Conservation (phyloP, 306 rosid genomes). For the Dicorynia guianensis region DNA sequence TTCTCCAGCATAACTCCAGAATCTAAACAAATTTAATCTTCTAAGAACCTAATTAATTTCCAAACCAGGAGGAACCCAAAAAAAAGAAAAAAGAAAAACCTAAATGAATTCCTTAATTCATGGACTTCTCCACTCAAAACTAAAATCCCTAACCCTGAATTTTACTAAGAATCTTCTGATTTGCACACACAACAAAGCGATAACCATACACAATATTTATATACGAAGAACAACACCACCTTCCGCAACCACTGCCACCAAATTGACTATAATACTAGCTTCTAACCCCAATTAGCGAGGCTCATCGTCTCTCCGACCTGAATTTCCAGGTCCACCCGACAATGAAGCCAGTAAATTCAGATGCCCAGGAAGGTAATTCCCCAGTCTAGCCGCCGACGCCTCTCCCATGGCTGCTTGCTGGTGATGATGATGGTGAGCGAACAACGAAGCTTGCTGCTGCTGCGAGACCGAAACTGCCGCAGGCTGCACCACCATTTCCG, state of each 20-base stretch:
- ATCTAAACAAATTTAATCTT: slow-evolving; percentile 58
- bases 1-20: slow-evolving; percentile 55
- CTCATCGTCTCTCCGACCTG: slow-evolving; percentile 92
- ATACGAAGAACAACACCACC: slow-evolving; percentile 57
- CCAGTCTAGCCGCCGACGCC: slow-evolving; percentile 94
- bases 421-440: slow-evolving; percentile 57
- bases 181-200: slow-evolving; percentile 69
- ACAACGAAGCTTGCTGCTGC: slow-evolving; percentile 63
- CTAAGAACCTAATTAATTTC: slow-evolving; percentile 55
- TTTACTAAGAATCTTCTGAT: slow-evolving; percentile 53
- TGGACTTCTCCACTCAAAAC: slow-evolving; percentile 57
- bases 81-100: too few relatives aligned
- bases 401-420: slow-evolving; percentile 82
- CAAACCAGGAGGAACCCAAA: slow-evolving; percentile 45
- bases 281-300: slow-evolving; percentile 53
- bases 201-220: slow-evolving; percentile 61
- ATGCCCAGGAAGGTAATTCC: slow-evolving; percentile 98
- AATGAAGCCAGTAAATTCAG: slow-evolving; percentile 96
- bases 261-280: not conserved
- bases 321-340: slow-evolving; percentile 87
- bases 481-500: slow-evolving; percentile 72
- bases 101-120: slow-evolving; percentile 60
- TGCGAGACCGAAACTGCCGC: slow-evolving; percentile 62
- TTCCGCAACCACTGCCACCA: slow-evolving; percentile 25
- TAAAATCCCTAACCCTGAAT: slow-evolving; percentile 63